Evolutionary conservation across 305 asterid genomes (phyloP).

Genomic region (Rubia peregrina): DNA sequence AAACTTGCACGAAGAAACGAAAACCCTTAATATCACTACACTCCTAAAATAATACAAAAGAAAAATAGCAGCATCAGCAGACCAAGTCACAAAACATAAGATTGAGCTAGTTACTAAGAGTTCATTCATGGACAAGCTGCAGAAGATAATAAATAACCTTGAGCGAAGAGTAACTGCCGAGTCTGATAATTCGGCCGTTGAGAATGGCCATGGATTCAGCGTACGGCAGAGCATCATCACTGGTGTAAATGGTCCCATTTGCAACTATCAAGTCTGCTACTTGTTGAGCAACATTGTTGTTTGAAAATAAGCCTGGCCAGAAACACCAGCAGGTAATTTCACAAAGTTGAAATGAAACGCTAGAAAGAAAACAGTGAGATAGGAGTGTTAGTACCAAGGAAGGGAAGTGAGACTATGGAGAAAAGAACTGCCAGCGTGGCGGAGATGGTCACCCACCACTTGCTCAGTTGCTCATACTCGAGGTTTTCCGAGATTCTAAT

Average conservation of each 20-base stretch:
- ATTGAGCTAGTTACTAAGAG: not conserved
- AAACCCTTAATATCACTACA: not conserved
- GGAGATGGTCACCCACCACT: slow-evolving; percentile 35
- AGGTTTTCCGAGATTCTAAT: too few species aligned
- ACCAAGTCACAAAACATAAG: not conserved
- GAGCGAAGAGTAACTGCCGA: slow-evolving; percentile 52
- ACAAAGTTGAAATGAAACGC: not conserved
- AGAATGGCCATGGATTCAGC: slow-evolving; percentile 82
- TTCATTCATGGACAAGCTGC: too few species aligned
- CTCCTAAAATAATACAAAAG: not conserved
- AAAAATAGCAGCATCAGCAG: not conserved
- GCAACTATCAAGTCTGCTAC: slow-evolving; percentile 65
- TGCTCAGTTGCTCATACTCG: too few species aligned
- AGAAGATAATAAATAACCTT: slow-evolving; percentile 33
- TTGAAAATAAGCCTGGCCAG: slow-evolving; percentile 11
- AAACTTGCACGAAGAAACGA: not conserved
- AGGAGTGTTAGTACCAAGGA: slow-evolving; percentile 15
- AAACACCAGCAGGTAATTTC: not conserved
- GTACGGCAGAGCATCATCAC: slow-evolving; percentile 55
- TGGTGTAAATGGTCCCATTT: slow-evolving; percentile 80
- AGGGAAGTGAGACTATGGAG: slow-evolving; percentile 40
- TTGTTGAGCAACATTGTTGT: slow-evolving; percentile 24
- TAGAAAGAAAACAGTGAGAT: not conserved
- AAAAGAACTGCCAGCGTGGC: slow-evolving; percentile 45
- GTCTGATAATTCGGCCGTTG: slow-evolving; percentile 53